Conservation (phyloP, 2,329 filamentous ascomycete genomes). For the Ophiostoma australiae region DNA sequence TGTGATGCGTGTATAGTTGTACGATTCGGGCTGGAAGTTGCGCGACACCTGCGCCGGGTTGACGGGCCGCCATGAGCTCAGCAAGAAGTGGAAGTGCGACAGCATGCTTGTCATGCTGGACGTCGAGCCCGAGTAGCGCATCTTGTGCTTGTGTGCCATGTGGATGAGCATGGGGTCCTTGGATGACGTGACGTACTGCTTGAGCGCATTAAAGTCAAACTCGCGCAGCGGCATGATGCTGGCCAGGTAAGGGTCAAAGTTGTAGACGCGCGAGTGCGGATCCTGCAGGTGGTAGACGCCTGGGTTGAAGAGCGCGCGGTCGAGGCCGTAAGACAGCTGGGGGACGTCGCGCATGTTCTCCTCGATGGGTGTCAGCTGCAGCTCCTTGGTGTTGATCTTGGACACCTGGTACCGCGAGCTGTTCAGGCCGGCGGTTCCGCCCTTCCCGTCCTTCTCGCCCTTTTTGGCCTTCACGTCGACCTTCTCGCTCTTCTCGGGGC, state of each 20-base stretch:
- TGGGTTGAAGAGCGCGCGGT: conserved; percentile 90
- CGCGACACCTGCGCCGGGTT: conserved; percentile 63
- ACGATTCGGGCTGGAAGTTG: conserved; percentile 56
- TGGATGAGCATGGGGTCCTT: conserved; percentile 67
- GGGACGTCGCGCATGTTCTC: conserved; percentile 46
- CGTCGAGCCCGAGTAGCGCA: conserved; percentile 88
- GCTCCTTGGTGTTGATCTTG: conserved; percentile 30
- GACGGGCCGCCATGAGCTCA: conserved; percentile 76
- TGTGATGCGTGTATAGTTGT: conserved; percentile 66
- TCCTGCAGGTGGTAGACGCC: conserved; percentile 92
- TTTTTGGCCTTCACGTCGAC: background rate
- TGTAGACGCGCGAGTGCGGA: conserved; percentile 79
- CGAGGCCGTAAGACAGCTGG: conserved; percentile 65
- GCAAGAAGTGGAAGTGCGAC: conserved; percentile 85
- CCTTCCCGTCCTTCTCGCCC: background rate
- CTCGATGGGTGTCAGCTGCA: conserved; percentile 35
- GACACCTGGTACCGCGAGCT: conserved; percentile 26
- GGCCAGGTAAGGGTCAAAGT: conserved; percentile 92
- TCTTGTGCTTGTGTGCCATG: conserved; percentile 60
- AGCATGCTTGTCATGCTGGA: conserved; percentile 91
- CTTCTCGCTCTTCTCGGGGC: background rate
- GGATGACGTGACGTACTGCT: conserved; percentile 86
- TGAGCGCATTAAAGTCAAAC: conserved; percentile 85
- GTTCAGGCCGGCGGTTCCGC: too few species aligned
- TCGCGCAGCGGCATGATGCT: conserved; percentile 89